Evolutionary conservation across 768 basidiomycete species (phyloP).

Genomic region (Punctularia strigosozonata): DNA sequence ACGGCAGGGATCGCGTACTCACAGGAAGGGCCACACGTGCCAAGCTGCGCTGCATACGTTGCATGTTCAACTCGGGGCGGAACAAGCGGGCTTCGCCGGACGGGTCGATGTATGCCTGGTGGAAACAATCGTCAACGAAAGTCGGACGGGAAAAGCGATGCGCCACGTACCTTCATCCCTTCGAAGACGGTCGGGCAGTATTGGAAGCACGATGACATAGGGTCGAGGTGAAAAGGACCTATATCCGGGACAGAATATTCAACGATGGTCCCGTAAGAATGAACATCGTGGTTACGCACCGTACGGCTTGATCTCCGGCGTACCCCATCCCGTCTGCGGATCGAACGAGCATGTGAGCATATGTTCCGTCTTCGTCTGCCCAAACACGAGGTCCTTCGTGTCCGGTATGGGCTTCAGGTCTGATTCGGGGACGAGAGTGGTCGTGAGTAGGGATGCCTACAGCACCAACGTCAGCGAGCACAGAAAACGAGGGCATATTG

Average conservation of each 20-base stretch:
- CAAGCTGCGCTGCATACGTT: conserved; percentile 57
- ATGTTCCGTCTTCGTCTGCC: conserved; percentile 65
- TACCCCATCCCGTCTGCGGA: conserved; percentile 53
- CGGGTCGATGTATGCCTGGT: conserved; percentile 57
- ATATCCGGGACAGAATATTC: too few relatives aligned
- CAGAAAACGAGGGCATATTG: not conserved
- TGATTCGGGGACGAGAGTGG: conserved; percentile 32
- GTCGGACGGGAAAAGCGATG: not conserved
- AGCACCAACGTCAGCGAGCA: not conserved
- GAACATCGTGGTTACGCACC: too few relatives aligned
- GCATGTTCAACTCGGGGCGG: conserved; percentile 79
- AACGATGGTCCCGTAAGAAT: too few relatives aligned
- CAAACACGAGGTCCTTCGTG: conserved; percentile 39
- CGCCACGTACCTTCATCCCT: conserved; percentile 47
- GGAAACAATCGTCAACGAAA: not conserved
- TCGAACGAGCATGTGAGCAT: conserved; percentile 64
- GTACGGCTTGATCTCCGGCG: conserved; percentile 65
- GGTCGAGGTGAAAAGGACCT: conserved; percentile 47
- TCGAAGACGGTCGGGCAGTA: conserved; percentile 53
- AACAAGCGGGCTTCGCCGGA: conserved; percentile 69
- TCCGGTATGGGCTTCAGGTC: conserved; percentile 40
- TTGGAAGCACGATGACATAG: conserved; percentile 42
- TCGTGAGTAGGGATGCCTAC: conserved; percentile 44
- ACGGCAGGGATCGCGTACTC: conserved; percentile 12
- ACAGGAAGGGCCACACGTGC: conserved; percentile 67